Percentiles rank a stretch among this genome's conserved stretches.
Conservation (phyloP, 805 yeast species). For the Grigorovia transvaalensis region DNA sequence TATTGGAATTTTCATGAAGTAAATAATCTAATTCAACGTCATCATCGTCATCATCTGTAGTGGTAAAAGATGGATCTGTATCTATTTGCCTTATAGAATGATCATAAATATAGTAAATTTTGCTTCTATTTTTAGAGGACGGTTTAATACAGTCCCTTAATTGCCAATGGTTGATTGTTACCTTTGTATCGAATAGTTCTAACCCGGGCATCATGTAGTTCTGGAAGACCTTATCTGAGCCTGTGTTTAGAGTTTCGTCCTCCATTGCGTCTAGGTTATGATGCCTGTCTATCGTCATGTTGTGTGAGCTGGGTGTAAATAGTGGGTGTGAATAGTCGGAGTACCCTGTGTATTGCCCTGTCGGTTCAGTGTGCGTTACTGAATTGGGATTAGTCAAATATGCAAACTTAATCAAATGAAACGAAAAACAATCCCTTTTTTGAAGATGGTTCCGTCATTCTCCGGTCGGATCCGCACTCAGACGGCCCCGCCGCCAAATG, state of each 20-base stretch:
- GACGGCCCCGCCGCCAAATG: too few species aligned
- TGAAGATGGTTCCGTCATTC: too few species aligned
- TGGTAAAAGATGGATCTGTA: slow-evolving; percentile 13
- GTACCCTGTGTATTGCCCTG: neutral
- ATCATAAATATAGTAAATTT: slow-evolving; percentile 49
- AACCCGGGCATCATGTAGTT: slow-evolving; percentile 26
- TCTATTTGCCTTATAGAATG: slow-evolving; percentile 41
- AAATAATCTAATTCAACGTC: neutral
- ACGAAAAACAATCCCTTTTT: too few species aligned
- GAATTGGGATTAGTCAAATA: too few species aligned
- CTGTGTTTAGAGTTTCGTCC: slow-evolving; percentile 18
- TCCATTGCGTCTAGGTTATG: slow-evolving; percentile 10
- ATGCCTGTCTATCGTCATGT: slow-evolving; percentile 5
- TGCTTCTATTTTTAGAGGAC: slow-evolving; percentile 32
- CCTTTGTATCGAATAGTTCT: slow-evolving; percentile 24
- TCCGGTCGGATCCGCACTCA: too few species aligned
- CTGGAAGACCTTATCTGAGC: slow-evolving; percentile 24
- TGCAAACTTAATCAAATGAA: too few species aligned
- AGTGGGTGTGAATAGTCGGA: too few species aligned
- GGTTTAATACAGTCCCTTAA: slow-evolving; percentile 61
- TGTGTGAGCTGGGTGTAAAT: neutral
- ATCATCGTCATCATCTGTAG: neutral
- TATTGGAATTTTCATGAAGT: neutral
- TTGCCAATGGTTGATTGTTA: slow-evolving; percentile 58
- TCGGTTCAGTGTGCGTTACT: too few species aligned